phyloP scores from a whole-genome alignment of 805 yeast genomes.

The Cyberlindnera mycetangii region DNA sequence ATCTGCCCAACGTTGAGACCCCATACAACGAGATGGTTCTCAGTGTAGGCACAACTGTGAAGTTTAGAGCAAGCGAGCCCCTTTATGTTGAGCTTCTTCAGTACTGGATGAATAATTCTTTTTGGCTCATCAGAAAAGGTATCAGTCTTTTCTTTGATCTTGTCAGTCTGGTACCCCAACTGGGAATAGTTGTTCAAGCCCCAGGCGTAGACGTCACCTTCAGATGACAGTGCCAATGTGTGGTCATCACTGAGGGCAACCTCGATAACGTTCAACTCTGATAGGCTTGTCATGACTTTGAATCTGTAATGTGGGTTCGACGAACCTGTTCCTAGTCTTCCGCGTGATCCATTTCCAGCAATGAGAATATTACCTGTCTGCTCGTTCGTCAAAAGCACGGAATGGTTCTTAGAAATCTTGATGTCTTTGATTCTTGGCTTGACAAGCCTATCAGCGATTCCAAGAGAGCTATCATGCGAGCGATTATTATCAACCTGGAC shows the following conservation, averaged over 20 bases:
- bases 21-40: conserved; percentile 55
- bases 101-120: conserved; percentile 21
- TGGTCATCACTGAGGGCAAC: conserved; percentile 66
- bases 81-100: conserved; percentile 26
- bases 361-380: conserved; percentile 45
- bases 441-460: conserved; percentile 30
- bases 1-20: conserved; percentile 82
- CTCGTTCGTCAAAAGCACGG: conserved; percentile 54
- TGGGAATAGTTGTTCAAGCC: conserved; percentile 72
- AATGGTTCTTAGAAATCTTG: conserved; percentile 62
- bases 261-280: conserved; percentile 31
- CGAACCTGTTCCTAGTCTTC: conserved; percentile 63
- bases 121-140: conserved; percentile 29
- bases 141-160: conserved; percentile 24
- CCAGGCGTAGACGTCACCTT: conserved; percentile 69
- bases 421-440: conserved; percentile 47
- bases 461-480: conserved; percentile 9
- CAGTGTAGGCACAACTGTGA: conserved; percentile 62
- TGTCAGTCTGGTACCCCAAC: conserved; percentile 49
- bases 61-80: conserved; percentile 56
- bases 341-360: conserved; percentile 68
- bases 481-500: conserved; percentile 27
- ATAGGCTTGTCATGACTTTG: conserved; percentile 39
- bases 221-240: conserved; percentile 51
- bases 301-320: conserved; percentile 42